Evolutionary conservation across 495 filamentous ascomycete species (phyloP).

Genomic region (Tuber brumale): DNA sequence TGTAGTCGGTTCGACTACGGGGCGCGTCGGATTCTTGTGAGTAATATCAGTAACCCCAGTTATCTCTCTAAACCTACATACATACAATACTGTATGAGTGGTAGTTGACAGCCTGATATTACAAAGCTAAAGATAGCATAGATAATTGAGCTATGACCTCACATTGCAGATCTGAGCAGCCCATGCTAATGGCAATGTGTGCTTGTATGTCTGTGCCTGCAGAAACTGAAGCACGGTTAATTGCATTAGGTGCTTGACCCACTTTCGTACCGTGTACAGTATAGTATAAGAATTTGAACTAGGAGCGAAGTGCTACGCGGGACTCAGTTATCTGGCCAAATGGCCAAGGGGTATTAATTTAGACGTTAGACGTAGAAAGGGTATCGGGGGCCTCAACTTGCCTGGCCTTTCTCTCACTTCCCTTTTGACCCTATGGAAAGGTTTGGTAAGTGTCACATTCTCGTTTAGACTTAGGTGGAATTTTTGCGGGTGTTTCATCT

Average conservation of each 20-base stretch:
- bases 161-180: background rate
- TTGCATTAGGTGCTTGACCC: background rate
- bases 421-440: background rate
- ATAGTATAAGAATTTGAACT: background rate
- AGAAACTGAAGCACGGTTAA: background rate
- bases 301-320: background rate
- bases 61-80: background rate
- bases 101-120: background rate
- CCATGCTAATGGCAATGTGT: background rate
- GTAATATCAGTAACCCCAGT: background rate
- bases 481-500: background rate
- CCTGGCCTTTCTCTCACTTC: background rate
- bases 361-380: background rate
- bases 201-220: background rate
- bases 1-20: constrained; percentile 5
- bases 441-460: background rate
- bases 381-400: background rate
- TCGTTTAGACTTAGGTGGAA: background rate
- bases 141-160: background rate
- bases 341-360: too few species aligned
- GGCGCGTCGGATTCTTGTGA: constrained; percentile 15
- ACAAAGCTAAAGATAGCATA: background rate
- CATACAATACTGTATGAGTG: background rate
- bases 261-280: background rate
- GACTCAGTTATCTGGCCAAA: background rate